Evolutionary conservation across 257 asterid species (phyloP).

Genomic region (Nicotiana undulata): DNA sequence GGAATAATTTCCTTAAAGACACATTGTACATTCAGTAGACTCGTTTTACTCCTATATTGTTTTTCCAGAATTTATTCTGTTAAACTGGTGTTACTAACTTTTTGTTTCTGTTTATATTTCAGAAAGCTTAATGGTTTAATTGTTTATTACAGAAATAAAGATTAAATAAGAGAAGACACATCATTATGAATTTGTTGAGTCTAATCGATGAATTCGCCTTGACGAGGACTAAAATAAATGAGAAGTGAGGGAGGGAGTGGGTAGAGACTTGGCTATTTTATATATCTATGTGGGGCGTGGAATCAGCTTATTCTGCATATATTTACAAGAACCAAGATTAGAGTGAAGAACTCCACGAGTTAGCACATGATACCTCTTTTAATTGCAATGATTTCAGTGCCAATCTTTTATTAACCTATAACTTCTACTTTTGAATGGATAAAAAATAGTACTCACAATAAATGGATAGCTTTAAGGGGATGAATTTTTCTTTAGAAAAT

Average conservation of each 20-base stretch:
- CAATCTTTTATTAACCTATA: neutral
- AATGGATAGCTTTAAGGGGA: neutral
- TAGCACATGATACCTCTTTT: constrained; percentile 28
- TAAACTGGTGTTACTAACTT: no score
- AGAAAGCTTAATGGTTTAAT: no score
- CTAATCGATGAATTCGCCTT: no score
- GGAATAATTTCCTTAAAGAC: no score
- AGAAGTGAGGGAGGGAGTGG: constrained; percentile 1
- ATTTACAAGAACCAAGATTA: constrained; percentile 7
- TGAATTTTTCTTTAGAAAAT: neutral
- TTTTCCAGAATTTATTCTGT: no score
- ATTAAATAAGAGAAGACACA: no score
- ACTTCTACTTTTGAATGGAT: neutral
- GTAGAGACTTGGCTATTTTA: neutral
- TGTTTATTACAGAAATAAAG: no score
- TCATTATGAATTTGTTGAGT: no score
- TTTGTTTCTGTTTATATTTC: no score
- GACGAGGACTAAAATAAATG: constrained; percentile 15
- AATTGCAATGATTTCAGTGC: constrained; percentile 11
- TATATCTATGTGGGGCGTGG: constrained; percentile 28
- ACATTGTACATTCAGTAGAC: no score
- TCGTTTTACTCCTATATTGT: no score
- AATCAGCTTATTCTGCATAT: constrained; percentile 18
- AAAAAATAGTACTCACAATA: no score
- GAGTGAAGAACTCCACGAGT: constrained; percentile 18